Evolutionary conservation across 768 basidiomycete genomes (phyloP), one percentile per base, ranked within the genome.

Genomic region (Suillus placidus): DNA sequence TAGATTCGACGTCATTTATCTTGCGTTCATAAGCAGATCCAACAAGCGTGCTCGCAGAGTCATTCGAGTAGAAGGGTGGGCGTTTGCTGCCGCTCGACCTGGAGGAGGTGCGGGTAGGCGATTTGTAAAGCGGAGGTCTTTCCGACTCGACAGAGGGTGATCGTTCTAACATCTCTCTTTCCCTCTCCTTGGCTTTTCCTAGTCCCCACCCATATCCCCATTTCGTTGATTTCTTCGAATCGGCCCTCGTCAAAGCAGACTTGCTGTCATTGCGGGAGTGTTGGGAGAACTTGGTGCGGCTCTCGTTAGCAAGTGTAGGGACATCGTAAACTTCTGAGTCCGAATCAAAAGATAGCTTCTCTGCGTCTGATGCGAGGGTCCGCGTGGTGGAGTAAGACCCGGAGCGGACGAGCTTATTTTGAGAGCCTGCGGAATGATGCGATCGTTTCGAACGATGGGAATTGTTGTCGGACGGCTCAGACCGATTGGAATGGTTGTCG

Each of bases 181-280:
- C 85, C 61, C 75, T 78, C 68, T 83, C 81, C 63, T 81, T 82
- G 67, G 81, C 82, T 78, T 81, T 87, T 52, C 89, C 88, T 45
- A 85, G 61, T 0, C 88, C 88, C 87, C 88, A 88, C 45, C 89
- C 88, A 74, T 89, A 91, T n/a, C 89, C 90, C 83, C 84, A 88
- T 72, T 80, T 86, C 13, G 78, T 75, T 4, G 83, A 83, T 67
- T 83, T 85, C 75, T 87, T 88, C 26, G 87, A 85, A 37, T 88
- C 87, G 0, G 82, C 82, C 47, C 76, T 68, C 76, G 85, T 83
- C 5, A 88, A 84, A 70, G 82, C 86, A 35, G 61, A 79, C 63
- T 87, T 78, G 60, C 60, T 61, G 18, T 32, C 49, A 43, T 57
- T 63, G 30, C 71, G 82, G 1, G 76, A 74, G 26, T 85, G 77